These are phyloP conservation scores for Didymella pinodella DNA, from an alignment of 2,329 filamentous ascomycete genomes.

Conservation along the genomic window DNA sequence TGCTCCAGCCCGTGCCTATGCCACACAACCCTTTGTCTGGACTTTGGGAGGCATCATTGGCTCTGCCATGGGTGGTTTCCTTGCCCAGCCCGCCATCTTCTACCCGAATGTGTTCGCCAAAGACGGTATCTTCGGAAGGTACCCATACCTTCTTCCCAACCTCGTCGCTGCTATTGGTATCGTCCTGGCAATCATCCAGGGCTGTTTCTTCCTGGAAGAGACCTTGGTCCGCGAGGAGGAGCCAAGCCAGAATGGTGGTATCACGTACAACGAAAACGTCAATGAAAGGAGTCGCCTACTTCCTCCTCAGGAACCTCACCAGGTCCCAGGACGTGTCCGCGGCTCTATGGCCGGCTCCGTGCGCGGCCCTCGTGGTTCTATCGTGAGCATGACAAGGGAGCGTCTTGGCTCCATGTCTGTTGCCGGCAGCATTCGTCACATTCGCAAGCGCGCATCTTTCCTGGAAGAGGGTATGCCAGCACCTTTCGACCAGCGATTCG, in stretches of 20 bases:
- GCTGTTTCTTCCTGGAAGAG: slow-evolving; percentile 82
- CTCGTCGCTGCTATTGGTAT: slow-evolving; percentile 80
- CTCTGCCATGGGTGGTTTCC: slow-evolving; percentile 83
- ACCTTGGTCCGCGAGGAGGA: slow-evolving; percentile 58
- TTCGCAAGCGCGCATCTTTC: slow-evolving; percentile 49
- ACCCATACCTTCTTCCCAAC: slow-evolving; percentile 90
- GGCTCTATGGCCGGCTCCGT: slow-evolving; percentile 39
- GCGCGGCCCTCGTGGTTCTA: slow-evolving; percentile 35
- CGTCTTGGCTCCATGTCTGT: slow-evolving; percentile 42
- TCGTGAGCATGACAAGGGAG: slow-evolving; percentile 35
- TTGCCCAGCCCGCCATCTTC: slow-evolving; percentile 77
- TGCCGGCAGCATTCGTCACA: slow-evolving; percentile 41
- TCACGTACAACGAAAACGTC: slow-evolving; percentile 73
- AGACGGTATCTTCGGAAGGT: slow-evolving; percentile 74
- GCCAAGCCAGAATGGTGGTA: slow-evolving; percentile 49
- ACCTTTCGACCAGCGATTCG: slow-evolving; percentile 44
- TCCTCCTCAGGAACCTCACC: slow-evolving; percentile 57
- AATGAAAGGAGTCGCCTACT: slow-evolving; percentile 71
- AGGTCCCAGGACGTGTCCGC: slow-evolving; percentile 40
- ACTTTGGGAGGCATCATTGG: slow-evolving; percentile 88
- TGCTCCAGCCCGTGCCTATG: slow-evolving; percentile 76
- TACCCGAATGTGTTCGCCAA: slow-evolving; percentile 76
- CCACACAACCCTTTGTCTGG: slow-evolving; percentile 95
- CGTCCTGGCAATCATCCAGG: slow-evolving; percentile 78
- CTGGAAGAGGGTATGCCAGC: slow-evolving; percentile 48